Evolutionary conservation across 1,284 basidiomycete genomes (phyloP), one percentile per base, ranked within the genome.

Genomic region (Trichosporon sp.): DNA sequence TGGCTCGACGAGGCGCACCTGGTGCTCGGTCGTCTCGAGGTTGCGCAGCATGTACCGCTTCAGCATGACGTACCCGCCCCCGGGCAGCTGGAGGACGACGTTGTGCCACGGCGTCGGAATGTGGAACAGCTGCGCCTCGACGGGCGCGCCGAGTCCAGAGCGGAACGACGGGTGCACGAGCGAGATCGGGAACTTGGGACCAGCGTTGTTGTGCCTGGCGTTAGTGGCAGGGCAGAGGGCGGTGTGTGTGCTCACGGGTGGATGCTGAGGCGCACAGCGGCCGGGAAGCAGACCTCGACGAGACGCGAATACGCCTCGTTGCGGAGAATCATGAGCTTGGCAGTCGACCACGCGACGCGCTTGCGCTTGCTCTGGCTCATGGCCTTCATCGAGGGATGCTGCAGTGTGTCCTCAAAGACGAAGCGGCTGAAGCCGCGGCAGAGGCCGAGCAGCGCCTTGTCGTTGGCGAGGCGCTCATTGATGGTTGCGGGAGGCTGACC

Each of bases 101-200:
- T 65, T 65, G 47, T 65, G 64, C 64, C 64, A 65, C 11, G 64
- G 64, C 11, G 64, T 65, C 2, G 64, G 64, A 51, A 65, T 65
- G 51, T 65, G 64, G 42, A 64, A 64, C 31, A 65, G 23, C 1
- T 35, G 18, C 23, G 29, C 3, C n/a, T 31, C n/a, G 25, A 38
- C 25, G 11, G 51, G 51, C 5, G 51, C 51, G 11, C 51, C 27
- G 51, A 53, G 51, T 9, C 51, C 51, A 13, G 23, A 53, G 31
- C 51, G 64, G 27, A 53, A 65, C 13, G 31, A 34, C 2, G 31
- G 47, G 64, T 65, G 64, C 47, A 65, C 21, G 7, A 65, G 51
- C n/a, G 31, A 34, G 32, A 65, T 44, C n/a, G 64, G 47, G 35
- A 65, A 65, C 34, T 65, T 65, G 47, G 64, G 64, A 1, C 64